These are phyloP conservation scores for Sporisorium iseilematis-ciliati DNA, from an alignment of 1,284 basidiomycete genomes.

Conservation along the genomic window DNA sequence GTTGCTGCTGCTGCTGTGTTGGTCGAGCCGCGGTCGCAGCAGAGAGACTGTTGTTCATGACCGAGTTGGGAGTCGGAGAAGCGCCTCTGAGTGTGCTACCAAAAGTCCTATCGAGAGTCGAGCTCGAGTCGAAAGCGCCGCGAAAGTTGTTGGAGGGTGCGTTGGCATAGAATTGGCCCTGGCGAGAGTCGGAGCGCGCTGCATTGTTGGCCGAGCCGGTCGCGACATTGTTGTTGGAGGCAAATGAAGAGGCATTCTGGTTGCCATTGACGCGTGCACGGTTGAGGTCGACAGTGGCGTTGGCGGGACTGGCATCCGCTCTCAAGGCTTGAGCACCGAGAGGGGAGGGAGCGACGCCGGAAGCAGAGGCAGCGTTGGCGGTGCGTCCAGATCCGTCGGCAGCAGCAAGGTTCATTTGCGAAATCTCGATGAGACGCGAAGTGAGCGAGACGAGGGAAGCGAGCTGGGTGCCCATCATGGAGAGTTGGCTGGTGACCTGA, in stretches of 20 bases:
- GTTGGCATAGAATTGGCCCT: slow-evolving; percentile 30
- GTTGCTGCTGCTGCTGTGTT: slow-evolving; percentile 14
- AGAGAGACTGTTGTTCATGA: slow-evolving; percentile 31
- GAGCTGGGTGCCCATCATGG: slow-evolving; percentile 46
- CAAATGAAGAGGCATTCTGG: slow-evolving; percentile 23
- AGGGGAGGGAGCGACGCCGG: not conserved
- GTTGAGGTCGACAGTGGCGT: slow-evolving; percentile 26
- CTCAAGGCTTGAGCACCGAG: slow-evolving; percentile 11
- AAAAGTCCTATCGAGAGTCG: slow-evolving; percentile 45
- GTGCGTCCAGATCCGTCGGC: slow-evolving; percentile 16
- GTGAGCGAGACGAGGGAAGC: slow-evolving; percentile 47
- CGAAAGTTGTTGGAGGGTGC: slow-evolving; percentile 27
- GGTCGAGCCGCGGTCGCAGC: slow-evolving; percentile 20
- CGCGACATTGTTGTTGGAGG: slow-evolving; percentile 17
- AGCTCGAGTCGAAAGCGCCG: slow-evolving; percentile 23
- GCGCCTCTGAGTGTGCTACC: slow-evolving; percentile 38
- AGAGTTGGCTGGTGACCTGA: slow-evolving; percentile 45
- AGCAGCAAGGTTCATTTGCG: slow-evolving; percentile 31
- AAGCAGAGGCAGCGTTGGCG: slow-evolving; percentile 5
- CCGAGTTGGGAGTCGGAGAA: slow-evolving; percentile 25
- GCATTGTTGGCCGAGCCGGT: slow-evolving; percentile 13
- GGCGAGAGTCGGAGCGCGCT: slow-evolving; percentile 28
- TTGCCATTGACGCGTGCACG: slow-evolving; percentile 35
- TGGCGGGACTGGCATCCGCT: slow-evolving; percentile 33
- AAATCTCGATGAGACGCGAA: slow-evolving; percentile 48